Base-by-base conservation (phyloP, 495 filamentous ascomycete genomes). In the Cercophora newfieldiana region DNA sequence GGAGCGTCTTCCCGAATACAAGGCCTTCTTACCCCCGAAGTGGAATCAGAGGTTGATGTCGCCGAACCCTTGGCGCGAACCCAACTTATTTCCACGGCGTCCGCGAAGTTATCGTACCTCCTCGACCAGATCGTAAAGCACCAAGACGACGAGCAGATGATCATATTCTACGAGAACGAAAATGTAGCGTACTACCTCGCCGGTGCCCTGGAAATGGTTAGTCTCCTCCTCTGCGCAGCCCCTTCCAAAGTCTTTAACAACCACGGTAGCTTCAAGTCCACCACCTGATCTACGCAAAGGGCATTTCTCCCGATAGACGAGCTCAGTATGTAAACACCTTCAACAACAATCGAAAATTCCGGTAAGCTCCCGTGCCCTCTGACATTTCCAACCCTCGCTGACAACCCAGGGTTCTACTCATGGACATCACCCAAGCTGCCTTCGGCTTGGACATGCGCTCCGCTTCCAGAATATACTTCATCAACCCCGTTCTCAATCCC, bases 81-180 rank as follows among this genome's bases (percentile, higher is more conserved):
- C 0, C 81, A 78, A 55, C 81, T 97, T 50, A 75, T 93, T 58
- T 92, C 91, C 7, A 96, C 92, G 0, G 85, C 90, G 1, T 98
- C 94, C 0, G 88, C 89, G 0, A 98, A 98, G 75, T 80, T 98
- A 2, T 92, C 90, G 2, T 97, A 97, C 68, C 82, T 98, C 1
- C 76, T 97, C 8, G 88, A 92, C 61, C 80, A 83, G 60, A 86
- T 97, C 14, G 69, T 86, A 2, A 78, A 85, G 55, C 80, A 92
- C 57, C 85, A 96, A 50, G 72, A 81, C 6, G 71, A 82, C 0
- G 93, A 96, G 64, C 96, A 98, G 71, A 97, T 94, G 28, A 84
- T 98, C 49, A 85, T 97, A 24, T 98, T 98, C 73, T 97, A 96
- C 77, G 94, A 97, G 61, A 89, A 89, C 60, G 88, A 93, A 59